Percentiles rank a stretch among this genome's conserved stretches.
Evolutionary conservation across 2,329 filamentous ascomycete species (phyloP).

Genomic region (Aspergillus tanneri): DNA sequence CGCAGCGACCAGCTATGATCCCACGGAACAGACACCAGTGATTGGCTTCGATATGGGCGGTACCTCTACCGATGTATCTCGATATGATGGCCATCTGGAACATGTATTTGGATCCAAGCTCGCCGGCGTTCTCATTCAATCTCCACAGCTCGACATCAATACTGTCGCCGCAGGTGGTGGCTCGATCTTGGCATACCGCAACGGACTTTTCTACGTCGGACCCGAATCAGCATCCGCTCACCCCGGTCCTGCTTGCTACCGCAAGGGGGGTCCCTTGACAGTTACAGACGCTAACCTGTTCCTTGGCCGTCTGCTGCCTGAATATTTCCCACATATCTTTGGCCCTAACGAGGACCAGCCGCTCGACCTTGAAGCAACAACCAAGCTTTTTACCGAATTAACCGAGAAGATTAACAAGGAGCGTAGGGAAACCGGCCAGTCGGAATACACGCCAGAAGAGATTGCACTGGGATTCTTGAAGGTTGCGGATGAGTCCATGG

Average conservation of each 20-base stretch:
- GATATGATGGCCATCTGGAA: conserved; percentile 84
- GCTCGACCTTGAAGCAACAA: conserved; percentile 72
- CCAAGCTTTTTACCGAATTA: conserved; percentile 71
- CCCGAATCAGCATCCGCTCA: conserved; percentile 90
- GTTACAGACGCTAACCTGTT: conserved; percentile 92
- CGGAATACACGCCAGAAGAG: conserved; percentile 53
- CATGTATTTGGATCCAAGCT: conserved; percentile 94
- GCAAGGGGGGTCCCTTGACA: conserved; percentile 84
- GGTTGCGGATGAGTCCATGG: conserved; percentile 46
- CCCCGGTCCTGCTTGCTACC: conserved; percentile 86
- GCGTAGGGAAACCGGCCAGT: conserved; percentile 39
- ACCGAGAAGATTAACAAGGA: conserved; percentile 62
- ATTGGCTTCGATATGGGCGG: conserved; percentile 98
- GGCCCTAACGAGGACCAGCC: conserved; percentile 84
- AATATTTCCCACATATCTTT: conserved; percentile 96
- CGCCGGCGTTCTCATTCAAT: conserved; percentile 90
- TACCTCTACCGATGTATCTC: conserved; percentile 82
- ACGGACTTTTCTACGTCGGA: conserved; percentile 87
- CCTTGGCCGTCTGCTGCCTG: conserved; percentile 78
- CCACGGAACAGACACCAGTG: conserved; percentile 75
- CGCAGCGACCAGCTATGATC: conserved; percentile 85
- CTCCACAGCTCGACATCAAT: conserved; percentile 89
- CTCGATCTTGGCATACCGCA: conserved; percentile 73
- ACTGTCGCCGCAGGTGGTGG: conserved; percentile 85
- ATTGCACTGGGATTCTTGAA: conserved; percentile 44